Conservation (phyloP, 192 early-diverging fungal genomes). For the Umbelopsis ramanniana region DNA sequence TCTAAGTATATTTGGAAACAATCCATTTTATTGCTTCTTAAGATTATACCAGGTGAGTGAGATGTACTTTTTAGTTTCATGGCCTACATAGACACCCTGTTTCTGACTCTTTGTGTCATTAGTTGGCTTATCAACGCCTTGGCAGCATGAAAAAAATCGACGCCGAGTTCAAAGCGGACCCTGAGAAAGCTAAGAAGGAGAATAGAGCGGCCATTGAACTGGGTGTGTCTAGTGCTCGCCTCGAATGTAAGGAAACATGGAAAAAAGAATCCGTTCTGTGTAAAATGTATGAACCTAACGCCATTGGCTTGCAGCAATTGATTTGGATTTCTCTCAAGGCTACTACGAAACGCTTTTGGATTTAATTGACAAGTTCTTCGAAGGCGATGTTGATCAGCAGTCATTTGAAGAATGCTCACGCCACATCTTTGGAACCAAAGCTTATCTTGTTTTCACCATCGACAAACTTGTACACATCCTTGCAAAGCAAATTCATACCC, state of each 20-base stretch:
- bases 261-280: background rate
- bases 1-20: constrained; percentile 85
- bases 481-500: constrained; percentile 60
- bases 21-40: constrained; percentile 85
- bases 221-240: constrained; percentile 51
- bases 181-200: constrained; percentile 54
- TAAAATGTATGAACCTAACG: no score
- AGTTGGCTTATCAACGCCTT: constrained; percentile 88
- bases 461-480: constrained; percentile 86
- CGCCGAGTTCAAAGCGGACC: constrained; percentile 54
- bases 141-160: constrained; percentile 78
- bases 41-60: constrained; percentile 77
- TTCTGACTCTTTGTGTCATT: constrained; percentile 17
- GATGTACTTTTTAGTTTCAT: constrained; percentile 1
- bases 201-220: constrained; percentile 66
- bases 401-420: constrained; percentile 90
- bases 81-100: background rate
- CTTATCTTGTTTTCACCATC: constrained; percentile 86
- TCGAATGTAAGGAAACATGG: constrained; percentile 48
- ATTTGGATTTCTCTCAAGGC: constrained; percentile 59
- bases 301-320: constrained; percentile 26
- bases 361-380: constrained; percentile 76
- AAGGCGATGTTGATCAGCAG: constrained; percentile 77
- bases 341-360: constrained; percentile 81
- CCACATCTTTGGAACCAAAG: constrained; percentile 87